phyloP scores from a whole-genome alignment of 2,329 filamentous ascomycete species.

The Tothia fuscella region DNA sequence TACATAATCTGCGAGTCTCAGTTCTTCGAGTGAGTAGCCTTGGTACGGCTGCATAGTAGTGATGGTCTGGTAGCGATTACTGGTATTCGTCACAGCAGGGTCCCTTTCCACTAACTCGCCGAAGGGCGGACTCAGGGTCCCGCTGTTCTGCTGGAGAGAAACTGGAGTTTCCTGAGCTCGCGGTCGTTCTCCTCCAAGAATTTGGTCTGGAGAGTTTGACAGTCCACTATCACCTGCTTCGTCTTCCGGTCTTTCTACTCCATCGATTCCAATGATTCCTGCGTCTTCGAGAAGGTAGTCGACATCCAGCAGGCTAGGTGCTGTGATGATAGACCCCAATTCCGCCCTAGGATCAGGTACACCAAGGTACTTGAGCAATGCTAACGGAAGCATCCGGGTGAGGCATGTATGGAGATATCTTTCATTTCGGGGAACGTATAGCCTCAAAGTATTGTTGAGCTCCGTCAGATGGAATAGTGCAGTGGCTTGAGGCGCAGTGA shows the following conservation, averaged over 20 bases:
- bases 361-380: constrained; percentile 6
- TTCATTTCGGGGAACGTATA: constrained; percentile 9
- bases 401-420: constrained; percentile 1
- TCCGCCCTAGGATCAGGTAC: background rate
- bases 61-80: constrained; percentile 64
- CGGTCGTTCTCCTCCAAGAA: too few relatives aligned
- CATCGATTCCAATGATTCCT: constrained; percentile 10
- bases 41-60: constrained; percentile 68
- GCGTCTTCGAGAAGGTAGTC: constrained; percentile 10
- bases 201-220: too few relatives aligned
- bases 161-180: too few relatives aligned
- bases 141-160: too few relatives aligned
- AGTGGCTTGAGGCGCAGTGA: background rate
- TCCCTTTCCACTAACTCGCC: constrained; percentile 63
- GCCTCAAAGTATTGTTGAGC: background rate
- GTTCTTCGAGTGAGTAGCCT: constrained; percentile 70
- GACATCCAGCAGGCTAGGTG: background rate
- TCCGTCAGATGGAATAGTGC: constrained; percentile 10
- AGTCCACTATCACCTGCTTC: too few relatives aligned
- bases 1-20: constrained; percentile 67
- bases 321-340: constrained; percentile 5
- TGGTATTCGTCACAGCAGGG: constrained; percentile 39
- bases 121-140: too few relatives aligned
- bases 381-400: background rate
- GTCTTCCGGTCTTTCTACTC: background rate